Conservation (phyloP, 2,329 filamentous ascomycete genomes). For the Graphilbum fragrans region DNA sequence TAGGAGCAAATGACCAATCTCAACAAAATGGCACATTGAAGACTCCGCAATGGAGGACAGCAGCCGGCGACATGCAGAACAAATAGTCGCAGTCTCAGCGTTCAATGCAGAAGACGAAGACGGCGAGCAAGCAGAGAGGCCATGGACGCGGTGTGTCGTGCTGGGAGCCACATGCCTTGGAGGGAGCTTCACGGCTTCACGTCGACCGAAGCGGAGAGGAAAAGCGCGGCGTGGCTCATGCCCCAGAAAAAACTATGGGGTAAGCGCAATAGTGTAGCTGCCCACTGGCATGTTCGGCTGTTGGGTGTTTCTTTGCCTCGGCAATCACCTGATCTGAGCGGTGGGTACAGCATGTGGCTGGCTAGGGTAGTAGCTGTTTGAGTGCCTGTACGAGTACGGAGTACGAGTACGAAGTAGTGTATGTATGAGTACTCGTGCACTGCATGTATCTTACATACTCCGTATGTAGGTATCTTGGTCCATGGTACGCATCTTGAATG, state of each 20-base stretch:
- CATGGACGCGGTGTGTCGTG: conserved; percentile 3
- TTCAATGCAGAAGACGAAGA: too few relatives aligned
- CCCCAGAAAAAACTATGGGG: not conserved
- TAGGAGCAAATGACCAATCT: too few relatives aligned
- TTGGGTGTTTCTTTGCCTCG: conserved; percentile 7
- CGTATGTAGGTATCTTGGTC: too few relatives aligned
- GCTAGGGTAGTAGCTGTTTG: too few relatives aligned
- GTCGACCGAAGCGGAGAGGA: not conserved
- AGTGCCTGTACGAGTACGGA: not conserved
- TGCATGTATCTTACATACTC: too few relatives aligned
- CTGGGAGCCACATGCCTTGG: not conserved
- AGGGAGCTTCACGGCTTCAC: not conserved
- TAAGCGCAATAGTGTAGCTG: not conserved
- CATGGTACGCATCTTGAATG: too few relatives aligned
- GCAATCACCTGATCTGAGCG: conserved; percentile 8
- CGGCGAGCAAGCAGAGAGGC: not conserved
- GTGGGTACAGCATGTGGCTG: not conserved
- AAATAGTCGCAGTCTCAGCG: too few relatives aligned
- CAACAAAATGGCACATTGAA: too few relatives aligned
- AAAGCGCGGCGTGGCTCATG: not conserved
- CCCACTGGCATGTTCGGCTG: conserved; percentile 5
- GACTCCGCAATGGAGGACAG: too few relatives aligned
- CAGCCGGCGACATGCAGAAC: too few relatives aligned
- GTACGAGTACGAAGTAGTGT: too few relatives aligned
- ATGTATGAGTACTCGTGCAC: too few relatives aligned